phyloP scores from a whole-genome alignment of 2,329 filamentous ascomycete genomes.

The Fusarium napiforme region DNA sequence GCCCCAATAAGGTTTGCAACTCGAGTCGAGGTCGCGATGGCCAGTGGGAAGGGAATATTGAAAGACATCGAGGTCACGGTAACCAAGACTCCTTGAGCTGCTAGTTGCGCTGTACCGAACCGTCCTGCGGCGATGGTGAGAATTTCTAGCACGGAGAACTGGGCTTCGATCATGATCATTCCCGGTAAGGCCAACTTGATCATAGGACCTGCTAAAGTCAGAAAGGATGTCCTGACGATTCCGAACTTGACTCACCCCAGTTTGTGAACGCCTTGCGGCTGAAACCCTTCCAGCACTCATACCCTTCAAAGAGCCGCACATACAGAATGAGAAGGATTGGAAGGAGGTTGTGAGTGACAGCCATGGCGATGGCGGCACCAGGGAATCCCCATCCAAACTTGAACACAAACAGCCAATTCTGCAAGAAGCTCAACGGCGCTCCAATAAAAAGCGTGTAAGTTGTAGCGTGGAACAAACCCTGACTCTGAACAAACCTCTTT shows the following conservation, averaged over 20 bases:
- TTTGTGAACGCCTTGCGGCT: constrained; percentile 74
- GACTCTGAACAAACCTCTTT: constrained; percentile 82
- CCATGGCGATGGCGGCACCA: constrained; percentile 82
- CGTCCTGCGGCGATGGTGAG: constrained; percentile 81
- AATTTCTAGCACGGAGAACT: constrained; percentile 90
- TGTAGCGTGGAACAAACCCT: constrained; percentile 79
- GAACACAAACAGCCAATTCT: constrained; percentile 83
- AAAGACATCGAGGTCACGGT: constrained; percentile 82
- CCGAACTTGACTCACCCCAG: constrained; percentile 58
- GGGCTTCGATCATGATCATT: constrained; percentile 89
- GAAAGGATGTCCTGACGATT: background rate
- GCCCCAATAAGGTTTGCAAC: constrained; percentile 92
- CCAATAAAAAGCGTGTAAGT: constrained; percentile 79
- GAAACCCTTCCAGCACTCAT: constrained; percentile 84
- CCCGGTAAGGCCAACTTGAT: constrained; percentile 85
- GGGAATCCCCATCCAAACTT: constrained; percentile 73
- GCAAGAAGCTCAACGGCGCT: constrained; percentile 76
- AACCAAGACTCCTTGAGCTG: constrained; percentile 84
- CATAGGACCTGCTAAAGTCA: constrained; percentile 64
- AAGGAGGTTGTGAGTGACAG: constrained; percentile 78
- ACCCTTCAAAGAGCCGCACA: constrained; percentile 75
- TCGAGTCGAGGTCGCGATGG: constrained; percentile 86
- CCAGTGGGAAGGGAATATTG: constrained; percentile 89
- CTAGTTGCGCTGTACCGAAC: constrained; percentile 79
- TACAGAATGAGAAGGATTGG: constrained; percentile 79